Base-by-base conservation (phyloP, 768 basidiomycete genomes). In the Trametes punicea region DNA sequence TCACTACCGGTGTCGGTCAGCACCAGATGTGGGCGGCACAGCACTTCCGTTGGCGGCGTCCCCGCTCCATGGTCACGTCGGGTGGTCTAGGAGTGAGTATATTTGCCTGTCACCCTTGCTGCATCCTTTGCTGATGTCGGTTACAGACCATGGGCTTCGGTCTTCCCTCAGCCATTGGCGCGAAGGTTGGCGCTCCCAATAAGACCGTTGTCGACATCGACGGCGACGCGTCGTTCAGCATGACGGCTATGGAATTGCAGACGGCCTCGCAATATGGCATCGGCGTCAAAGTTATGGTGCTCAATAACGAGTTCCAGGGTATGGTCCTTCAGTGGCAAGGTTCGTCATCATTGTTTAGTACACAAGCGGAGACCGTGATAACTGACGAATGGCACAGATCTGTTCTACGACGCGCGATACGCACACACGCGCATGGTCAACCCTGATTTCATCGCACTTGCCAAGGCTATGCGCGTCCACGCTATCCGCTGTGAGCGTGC, bases 21-120 rank as follows among this genome's bases (percentile, higher is more conserved):
- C 97, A 98, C 74, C 96, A 99, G 74, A 98, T 98, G 97, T 98
- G 93, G 94, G 96, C 96, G 2, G 92, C 91, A 38, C 97, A 99
- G 71, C 79, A 87, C 70, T 98, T 83, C 74, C 79, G 95, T 56
- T 99, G 95, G 95, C 88, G 75, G 58, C 74, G 87, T 46, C 97
- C 97, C 0, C 80, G 86, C 38, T 80, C 90, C 42, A 81, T 98
- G 87, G 85, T 96, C 51, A 93, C 94, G 13, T 94, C 91, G 30
- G 96, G 96, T 62, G 96, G 96, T 61, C 81, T 98, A 18, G 96
- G 96, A 5, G 92, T 93, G 72, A 62, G 90, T 81, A 2, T 58
- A 39, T 8, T 16, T 3, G 25, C n/a, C 55, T 39, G 42, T 33
- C 46, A 47, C 7, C 3, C 36, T n/a, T 18, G 15, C 18, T 62